Conservation (phyloP, 2,329 filamentous ascomycete genomes). For the Colletotrichum sp. region DNA sequence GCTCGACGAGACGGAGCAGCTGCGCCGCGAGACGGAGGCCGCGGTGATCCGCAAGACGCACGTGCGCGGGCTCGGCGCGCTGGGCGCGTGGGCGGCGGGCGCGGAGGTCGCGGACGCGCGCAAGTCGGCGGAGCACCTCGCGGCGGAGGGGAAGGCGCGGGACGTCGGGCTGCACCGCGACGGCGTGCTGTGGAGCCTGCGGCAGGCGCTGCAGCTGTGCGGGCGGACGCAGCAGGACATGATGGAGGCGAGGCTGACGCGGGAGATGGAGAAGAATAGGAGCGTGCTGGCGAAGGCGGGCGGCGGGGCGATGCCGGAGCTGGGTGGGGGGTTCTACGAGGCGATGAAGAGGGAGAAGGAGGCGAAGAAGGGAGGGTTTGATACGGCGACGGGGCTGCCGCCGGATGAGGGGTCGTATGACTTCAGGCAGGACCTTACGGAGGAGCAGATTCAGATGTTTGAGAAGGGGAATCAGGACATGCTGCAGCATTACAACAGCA, state of each 20-base stretch:
- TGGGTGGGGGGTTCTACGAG: constrained; percentile 25
- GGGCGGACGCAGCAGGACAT: constrained; percentile 83
- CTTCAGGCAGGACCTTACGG: constrained; percentile 64
- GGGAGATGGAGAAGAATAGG: constrained; percentile 89
- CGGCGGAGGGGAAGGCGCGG: constrained; percentile 73
- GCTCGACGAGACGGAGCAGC: constrained; percentile 81
- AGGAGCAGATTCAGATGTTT: constrained; percentile 91
- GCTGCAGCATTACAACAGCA: constrained; percentile 91
- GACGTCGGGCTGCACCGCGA: constrained; percentile 76
- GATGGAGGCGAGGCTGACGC: constrained; percentile 87
- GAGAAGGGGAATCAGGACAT: constrained; percentile 92
- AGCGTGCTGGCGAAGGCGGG: constrained; percentile 79
- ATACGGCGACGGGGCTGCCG: constrained; percentile 22
- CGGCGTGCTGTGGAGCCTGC: constrained; percentile 82
- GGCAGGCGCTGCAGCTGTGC: constrained; percentile 76
- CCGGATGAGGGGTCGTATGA: constrained; percentile 27
- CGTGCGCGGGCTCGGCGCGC: constrained; percentile 66
- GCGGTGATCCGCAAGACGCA: constrained; percentile 76
- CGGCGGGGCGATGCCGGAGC: constrained; percentile 30
- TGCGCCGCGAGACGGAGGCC: constrained; percentile 78
- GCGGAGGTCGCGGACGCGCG: constrained; percentile 49
- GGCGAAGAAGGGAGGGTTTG: constrained; percentile 8
- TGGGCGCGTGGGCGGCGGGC: constrained; percentile 73
- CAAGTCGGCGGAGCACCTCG: constrained; percentile 68
- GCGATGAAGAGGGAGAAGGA: constrained; percentile 23